These are phyloP conservation scores for Solanum bulbocastanum DNA, from an alignment of 257 asterid genomes.

Conservation along the genomic window DNA sequence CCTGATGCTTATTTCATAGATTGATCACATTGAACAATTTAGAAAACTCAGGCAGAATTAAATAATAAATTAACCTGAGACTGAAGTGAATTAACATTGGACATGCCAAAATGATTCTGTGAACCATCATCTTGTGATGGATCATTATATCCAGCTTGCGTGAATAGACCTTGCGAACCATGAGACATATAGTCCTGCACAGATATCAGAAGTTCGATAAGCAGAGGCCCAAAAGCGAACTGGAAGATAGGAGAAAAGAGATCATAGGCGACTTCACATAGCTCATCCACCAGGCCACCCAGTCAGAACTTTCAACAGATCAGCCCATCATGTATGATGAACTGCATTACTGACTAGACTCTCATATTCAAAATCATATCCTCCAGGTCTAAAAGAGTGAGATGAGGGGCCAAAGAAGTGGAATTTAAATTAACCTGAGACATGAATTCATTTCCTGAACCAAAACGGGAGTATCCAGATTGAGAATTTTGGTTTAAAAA, in stretches of 20 bases:
- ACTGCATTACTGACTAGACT: not conserved
- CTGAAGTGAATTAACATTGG: conserved; percentile 62
- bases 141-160: conserved; percentile 76
- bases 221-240: not conserved
- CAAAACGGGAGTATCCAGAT: conserved; percentile 81
- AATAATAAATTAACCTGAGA: conserved; percentile 50
- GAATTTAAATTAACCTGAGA: conserved; percentile 57
- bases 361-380: not conserved
- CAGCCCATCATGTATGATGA: not conserved
- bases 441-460: conserved; percentile 92
- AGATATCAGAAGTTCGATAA: not conserved
- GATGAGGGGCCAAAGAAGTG: not conserved
- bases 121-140: conserved; percentile 85
- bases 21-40: not conserved
- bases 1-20: not conserved
- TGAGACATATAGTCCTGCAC: conserved; percentile 85
- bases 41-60: not conserved
- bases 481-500: conserved; percentile 79
- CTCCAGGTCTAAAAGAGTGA: not conserved
- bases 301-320: not conserved
- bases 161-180: conserved; percentile 86
- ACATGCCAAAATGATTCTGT: conserved; percentile 62
- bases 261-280: not conserved
- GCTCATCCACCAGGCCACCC: not conserved
- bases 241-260: not conserved